These are phyloP conservation scores for Gaertneriomyces semiglobifer DNA, from an alignment of 192 early-diverging fungal genomes.

Conservation along the genomic window DNA sequence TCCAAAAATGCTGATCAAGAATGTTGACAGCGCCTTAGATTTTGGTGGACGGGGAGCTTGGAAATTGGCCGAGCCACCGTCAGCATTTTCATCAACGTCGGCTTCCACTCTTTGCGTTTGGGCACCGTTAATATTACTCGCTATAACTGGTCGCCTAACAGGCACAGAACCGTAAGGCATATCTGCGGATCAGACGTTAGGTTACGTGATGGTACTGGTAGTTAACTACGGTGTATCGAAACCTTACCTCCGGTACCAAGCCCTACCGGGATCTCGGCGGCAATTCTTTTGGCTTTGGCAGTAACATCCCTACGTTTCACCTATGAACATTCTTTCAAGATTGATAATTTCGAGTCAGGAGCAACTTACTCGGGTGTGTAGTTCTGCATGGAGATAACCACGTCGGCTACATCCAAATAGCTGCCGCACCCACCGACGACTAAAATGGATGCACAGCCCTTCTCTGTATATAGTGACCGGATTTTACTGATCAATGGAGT, in stretches of 20 bases:
- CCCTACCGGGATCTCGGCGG: constrained; percentile 30
- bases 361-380: constrained; percentile 32
- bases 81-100: neutral
- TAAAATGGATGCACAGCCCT: constrained; percentile 42
- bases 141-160: too few species aligned
- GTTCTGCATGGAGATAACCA: constrained; percentile 47
- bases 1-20: constrained; percentile 29
- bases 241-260: constrained; percentile 4
- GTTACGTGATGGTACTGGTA: too few species aligned
- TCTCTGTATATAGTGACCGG: constrained; percentile 31
- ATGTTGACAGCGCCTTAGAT: constrained; percentile 14
- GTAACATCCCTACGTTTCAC: constrained; percentile 36
- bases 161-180: too few species aligned
- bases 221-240: neutral
- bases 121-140: too few species aligned
- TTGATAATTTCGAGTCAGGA: neutral
- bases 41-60: neutral
- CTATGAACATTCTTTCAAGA: neutral
- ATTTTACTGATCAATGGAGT: constrained; percentile 54
- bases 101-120: too few species aligned
- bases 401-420: constrained; percentile 54
- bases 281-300: constrained; percentile 33
- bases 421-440: constrained; percentile 59
- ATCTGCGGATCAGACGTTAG: too few species aligned
- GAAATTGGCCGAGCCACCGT: neutral